Evolutionary conservation across 352 stramenopile species (phyloP).

Genomic region (Elongisporangium anandrum): DNA sequence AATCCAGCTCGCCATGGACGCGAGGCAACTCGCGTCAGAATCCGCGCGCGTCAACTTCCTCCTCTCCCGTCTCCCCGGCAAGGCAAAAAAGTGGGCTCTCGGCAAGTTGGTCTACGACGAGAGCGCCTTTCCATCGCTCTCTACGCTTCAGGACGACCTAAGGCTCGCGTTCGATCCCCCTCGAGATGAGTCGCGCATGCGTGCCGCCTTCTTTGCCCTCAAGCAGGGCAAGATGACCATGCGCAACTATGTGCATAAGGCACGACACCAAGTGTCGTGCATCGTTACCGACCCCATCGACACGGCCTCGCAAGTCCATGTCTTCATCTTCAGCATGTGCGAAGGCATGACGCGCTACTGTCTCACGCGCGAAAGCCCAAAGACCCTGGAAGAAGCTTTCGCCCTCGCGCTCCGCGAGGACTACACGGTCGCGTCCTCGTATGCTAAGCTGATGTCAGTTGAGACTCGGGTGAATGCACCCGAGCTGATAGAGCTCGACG

Average conservation of each 20-base stretch:
- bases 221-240: conserved; percentile 17
- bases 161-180: conserved; percentile 12
- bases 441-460: background rate
- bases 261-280: conserved; percentile 7
- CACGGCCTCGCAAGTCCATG: too few species aligned
- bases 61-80: conserved; percentile 10
- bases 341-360: too few species aligned
- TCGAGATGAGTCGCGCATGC: conserved; percentile 13
- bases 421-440: conserved; percentile 8
- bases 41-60: conserved; percentile 8
- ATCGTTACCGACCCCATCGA: too few species aligned
- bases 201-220: conserved; percentile 7
- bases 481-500: conserved; percentile 15
- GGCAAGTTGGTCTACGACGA: too few species aligned
- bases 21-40: conserved; percentile 4
- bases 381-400: too few species aligned
- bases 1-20: conserved; percentile 13
- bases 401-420: too few species aligned
- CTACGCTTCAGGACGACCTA: conserved; percentile 7
- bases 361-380: too few species aligned
- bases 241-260: conserved; percentile 11
- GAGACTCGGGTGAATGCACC: background rate
- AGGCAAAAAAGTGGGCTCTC: conserved; percentile 11
- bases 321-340: too few species aligned
- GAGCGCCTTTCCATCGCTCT: conserved; percentile 8